Evolutionary conservation across 768 basidiomycete species (phyloP), one percentile per base, ranked within the genome.

Genomic region (Tephrocybe sp.): DNA sequence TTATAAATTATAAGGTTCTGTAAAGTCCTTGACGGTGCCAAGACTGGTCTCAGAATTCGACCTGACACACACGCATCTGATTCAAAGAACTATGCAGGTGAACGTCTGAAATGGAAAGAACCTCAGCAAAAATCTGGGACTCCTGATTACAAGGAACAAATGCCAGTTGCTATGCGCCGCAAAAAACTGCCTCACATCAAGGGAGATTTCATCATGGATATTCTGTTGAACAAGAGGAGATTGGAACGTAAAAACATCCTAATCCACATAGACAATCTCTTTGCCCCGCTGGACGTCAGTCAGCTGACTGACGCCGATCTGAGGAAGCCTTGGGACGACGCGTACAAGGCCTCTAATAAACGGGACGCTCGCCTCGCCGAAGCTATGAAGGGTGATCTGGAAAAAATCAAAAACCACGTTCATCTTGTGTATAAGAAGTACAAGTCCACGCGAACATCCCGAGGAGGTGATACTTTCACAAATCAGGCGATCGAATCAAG

Each of bases 21-120:
- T 51, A 74, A 72, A 34, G 68, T 79, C 10, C 72, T 88, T 1
- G 85, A 88, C 56, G 77, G 79, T 1, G 57, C 75, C 7, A 88
- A 88, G 56, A 81, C 79, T 7, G 85, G 85, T 0, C 69, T 76
- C 43, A 67, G 65, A 1, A 69, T 86, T 31, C 58, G 59, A 5
- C 61, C 58, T 0, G 57, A 66, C 0, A 58, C 69, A 13, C 61
- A 70, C n/a, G 49, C 48, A 12, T 48, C 47, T 0, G 74, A 79
- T 44, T 10, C 31, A 16, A 59, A 19, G 57, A 64, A 10, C 0
- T 59, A 61, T 44, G 19, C 19, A 12, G 49, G 11, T 50, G 56
- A 25, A 39, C 45, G 11, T 43, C 23, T 21, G 57, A 57, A 3
- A 60, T 64, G 3, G 47, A 49, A 30, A 63, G 66, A 65, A 61